Base-by-base conservation (phyloP, 768 basidiomycete genomes). In the Suillus subaureus region DNA sequence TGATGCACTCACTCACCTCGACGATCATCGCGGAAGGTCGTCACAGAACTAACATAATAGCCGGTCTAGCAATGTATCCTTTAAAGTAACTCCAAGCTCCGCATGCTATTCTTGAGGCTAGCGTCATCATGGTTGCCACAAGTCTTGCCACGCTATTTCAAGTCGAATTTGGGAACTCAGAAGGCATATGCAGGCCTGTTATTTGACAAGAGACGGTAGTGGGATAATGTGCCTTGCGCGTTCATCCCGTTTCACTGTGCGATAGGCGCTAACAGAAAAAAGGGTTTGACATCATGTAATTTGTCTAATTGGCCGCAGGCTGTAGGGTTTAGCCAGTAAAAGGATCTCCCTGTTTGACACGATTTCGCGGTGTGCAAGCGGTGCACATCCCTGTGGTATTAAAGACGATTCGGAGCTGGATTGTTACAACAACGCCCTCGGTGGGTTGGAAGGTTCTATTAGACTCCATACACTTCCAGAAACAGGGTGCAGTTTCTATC, bases 401-500 rank as follows among this genome's bases (percentile, higher is more conserved):
- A 58, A 26, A 39, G 37, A 40, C 23, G 8, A 39, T 15, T 58
- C n/a, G 37, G 37, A 37, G 26, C 39, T 28, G 39, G 42, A 28
- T 21, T 35, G 39, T 23, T 52, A 72, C 37, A 68, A 31, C 12
- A 66, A 67, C 7, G 65, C 68, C 49, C 62, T 68, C 33, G 61
- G 47, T 35, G 64, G 37, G 23, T 35, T 33, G 15, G 18, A 42
- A 28, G 6, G 16, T 64, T 35, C 42, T 26, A 37, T n/a, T 23
- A 67, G 39, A 40, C 83, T 83, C 89, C 89, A 90, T 61, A 87
- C 86, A 67, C 86, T 89, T 57, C 82, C 86, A 71, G 74, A 67
- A 67, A 83, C 82, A 23, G 82, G 75, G 70, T 90, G 89, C 47
- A 87, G 70, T 51, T 79, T 81, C 87, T 89, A 66, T 26, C 66